phyloP scores from a whole-genome alignment of 345 rosid genomes.

The Rubroshorea leprosula region DNA sequence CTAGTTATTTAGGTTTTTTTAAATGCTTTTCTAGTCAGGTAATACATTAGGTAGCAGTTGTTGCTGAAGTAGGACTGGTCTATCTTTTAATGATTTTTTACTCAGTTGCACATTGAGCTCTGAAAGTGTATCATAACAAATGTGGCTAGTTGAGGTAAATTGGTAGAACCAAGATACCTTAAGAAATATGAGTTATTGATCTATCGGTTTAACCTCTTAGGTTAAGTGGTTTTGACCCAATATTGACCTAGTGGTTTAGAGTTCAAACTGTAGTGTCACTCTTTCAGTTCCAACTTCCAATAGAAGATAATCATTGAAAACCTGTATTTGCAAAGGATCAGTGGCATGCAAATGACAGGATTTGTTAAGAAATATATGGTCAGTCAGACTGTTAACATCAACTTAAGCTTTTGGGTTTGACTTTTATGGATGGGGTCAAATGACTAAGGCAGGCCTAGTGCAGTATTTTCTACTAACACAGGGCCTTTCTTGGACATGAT shows the following conservation, averaged over 20 bases:
- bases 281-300: background rate
- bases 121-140: background rate
- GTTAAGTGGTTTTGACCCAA: background rate
- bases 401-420: background rate
- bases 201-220: background rate
- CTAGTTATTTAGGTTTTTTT: too few species aligned
- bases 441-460: background rate
- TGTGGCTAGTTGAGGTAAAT: background rate
- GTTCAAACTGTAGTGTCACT: background rate
- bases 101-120: background rate
- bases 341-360: too few species aligned
- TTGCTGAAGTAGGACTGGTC: background rate
- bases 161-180: too few species aligned
- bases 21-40: background rate
- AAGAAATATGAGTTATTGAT: background rate
- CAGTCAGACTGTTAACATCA: too few species aligned
- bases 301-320: background rate
- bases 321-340: too few species aligned
- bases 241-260: background rate
- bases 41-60: background rate
- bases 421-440: background rate
- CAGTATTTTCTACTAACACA: background rate
- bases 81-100: background rate
- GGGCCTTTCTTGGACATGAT: background rate
- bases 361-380: too few species aligned